Base-by-base conservation (phyloP, 2,329 filamentous ascomycete species). In the Teratosphaeria viscida region DNA sequence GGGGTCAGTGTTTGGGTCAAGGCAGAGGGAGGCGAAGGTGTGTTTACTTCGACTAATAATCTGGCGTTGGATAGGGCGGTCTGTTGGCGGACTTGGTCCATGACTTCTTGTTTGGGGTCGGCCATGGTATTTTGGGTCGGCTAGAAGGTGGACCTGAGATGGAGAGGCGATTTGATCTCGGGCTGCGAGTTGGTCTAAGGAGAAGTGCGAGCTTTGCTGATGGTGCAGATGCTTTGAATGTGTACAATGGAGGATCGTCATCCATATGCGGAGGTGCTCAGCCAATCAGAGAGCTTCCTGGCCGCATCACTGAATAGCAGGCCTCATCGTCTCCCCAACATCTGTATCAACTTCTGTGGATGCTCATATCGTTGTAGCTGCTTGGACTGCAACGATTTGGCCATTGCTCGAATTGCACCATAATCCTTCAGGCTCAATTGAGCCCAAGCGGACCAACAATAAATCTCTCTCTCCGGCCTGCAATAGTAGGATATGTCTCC, bases 21-120 rank as follows among this genome's bases (percentile, higher is more conserved):
- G 54, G 6, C 54, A 59, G 37, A 7, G 47, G 23, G 2, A 39
- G 7, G 43, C 2, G 34, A n/a, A 54, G 23, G 19, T 14, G 49
- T 56, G 37, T n/a, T 61, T 34, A 79, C 77, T 66, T 80, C 78
- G 62, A 81, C 78, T 11, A 82, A 72, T 67, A 75, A 72, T 63
- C 77, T 74, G 58, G 79, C 79, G 66, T 81, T 81, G 61, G 74
- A 71, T 64, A 81, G 74, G 56, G 79, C 79, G 59, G 77, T 74
- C 71, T 80, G 78, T 72, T 81, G 78, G 63, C 78, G 77, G 62
- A 81, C 73, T 70, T 81, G 78, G 66, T 78, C 76, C 76, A 80
- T 80, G 60, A 81, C 70, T 57, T 74, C 69, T 63, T 73, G 74
- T 65, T 79, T 79, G 56, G 75, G 70, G 70, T 79, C 75, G 65